Percentiles rank a stretch among this genome's conserved stretches.
These are phyloP conservation scores for Linum usitatissimum DNA, from an alignment of 345 rosid species.

Conservation along the genomic window DNA sequence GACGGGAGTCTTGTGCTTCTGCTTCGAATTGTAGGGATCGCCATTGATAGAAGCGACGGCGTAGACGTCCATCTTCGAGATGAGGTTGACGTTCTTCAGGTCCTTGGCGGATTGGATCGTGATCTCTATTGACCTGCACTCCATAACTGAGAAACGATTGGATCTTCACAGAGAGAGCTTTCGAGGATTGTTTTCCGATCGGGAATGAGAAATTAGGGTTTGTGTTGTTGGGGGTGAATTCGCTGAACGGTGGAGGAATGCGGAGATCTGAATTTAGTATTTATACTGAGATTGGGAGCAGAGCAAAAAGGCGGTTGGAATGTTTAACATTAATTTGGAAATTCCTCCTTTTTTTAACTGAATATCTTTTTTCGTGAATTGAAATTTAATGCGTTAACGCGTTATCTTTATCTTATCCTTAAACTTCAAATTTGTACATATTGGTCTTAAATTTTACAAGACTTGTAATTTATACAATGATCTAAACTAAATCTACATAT, in stretches of 20 bases:
- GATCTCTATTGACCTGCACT: slow-evolving; percentile 42
- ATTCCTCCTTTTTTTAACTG: too few species aligned
- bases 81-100: slow-evolving; percentile 38
- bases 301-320: too few species aligned
- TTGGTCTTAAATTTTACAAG: too few species aligned
- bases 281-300: not conserved
- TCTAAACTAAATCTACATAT: too few species aligned
- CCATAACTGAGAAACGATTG: slow-evolving; percentile 23
- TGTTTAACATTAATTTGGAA: too few species aligned
- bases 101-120: slow-evolving; percentile 38
- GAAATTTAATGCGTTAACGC: too few species aligned
- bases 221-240: not conserved
- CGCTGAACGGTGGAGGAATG: not conserved
- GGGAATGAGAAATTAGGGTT: not conserved
- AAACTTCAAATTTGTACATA: too few species aligned
- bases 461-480: too few species aligned
- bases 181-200: too few species aligned
- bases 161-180: not conserved
- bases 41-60: slow-evolving; percentile 39
- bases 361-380: too few species aligned
- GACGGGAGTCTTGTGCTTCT: slow-evolving; percentile 35
- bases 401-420: too few species aligned
- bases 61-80: slow-evolving; percentile 54
- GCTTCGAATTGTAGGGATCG: slow-evolving; percentile 26
- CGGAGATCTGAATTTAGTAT: not conserved